Evolutionary conservation across 2,329 filamentous ascomycete genomes (phyloP), one percentile per base, ranked within the genome.

Genomic region (Aspergillus sp.): DNA sequence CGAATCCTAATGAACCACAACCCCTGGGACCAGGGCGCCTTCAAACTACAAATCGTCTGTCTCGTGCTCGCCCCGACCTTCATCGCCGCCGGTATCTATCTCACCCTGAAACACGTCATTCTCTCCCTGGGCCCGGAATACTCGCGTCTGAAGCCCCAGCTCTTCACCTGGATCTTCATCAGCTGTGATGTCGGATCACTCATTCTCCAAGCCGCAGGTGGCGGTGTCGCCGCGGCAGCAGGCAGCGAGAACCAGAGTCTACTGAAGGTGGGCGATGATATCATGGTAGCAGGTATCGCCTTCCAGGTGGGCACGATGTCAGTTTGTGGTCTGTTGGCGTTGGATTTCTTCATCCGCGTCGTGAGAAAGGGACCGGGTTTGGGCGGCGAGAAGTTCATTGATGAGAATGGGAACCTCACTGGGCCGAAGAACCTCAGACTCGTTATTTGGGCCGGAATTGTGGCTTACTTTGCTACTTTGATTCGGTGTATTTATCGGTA

Each of bases 141-240:
- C 62, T 83, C 81, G 21, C 75, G 77, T 25, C 74, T 84, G 56
- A 77, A 75, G 42, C 80, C 82, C 6, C 71, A 74, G 5, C 75
- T 80, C 55, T 87, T 86, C 70, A 86, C 85, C 10, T 81, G 81
- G 71, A 80, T 87, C 61, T 88, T 88, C 73, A 83, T 88, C 64
- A 68, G 75, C n/a, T 85, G 82, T 66, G 86, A 88, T 64, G 64
- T 87, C 44, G 66, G 84, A 56, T 84, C 82, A n/a, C 79, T 88
- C n/a, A 64, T 84, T 11, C 73, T 87, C 4, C 86, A 88, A 70
- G 84, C 83, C 4, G 78, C 78, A 7, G 85, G 85, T 11, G 85
- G 86, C 59, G 85, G 81, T 53, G 76, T 86, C 49, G 83, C 86
- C 1, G 83, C 85, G 0, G 80, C 81, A 0, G 82, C 82, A 7